Base-by-base conservation (phyloP, 2,329 filamentous ascomycete genomes). In the Trichoderma koningiopsis region DNA sequence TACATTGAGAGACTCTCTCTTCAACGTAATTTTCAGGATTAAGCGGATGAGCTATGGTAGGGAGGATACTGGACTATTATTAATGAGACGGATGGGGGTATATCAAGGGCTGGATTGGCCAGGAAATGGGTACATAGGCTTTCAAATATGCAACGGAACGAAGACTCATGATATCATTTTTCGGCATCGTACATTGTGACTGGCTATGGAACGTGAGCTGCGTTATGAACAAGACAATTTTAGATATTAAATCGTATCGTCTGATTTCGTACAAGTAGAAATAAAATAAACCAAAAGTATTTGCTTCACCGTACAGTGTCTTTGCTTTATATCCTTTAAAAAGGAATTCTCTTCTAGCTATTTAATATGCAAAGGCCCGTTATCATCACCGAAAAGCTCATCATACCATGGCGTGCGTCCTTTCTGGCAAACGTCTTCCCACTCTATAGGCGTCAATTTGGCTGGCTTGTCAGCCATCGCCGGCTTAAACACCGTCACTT, bases 341-440 rank as follows among this genome's bases (percentile, higher is more conserved):
- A 5, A 13, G 47, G 10, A 24, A 40, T 29, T n/a, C 3, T 22
- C 4, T 43, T 13, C 27, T 16, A 40, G 35, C 5, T 22, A 31
- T 40, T 19, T 19, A 11, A 49, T n/a, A 19, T 67, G 22, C 4
- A 67, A 29, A 16, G 40, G 55, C 1, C 64, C 64, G 7, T 58
- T 67, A 22, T 43, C 64, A 22, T 58, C 55, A 6, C 55, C 64
- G 14, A 67, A 67, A n/a, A 67, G 29, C 10, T 27, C 55, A 5
- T 67, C 64, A 29, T 59, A 19, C 64, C 55, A 67, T 7, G 64
- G 55, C 6, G 29, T 37, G 29, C 31, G 35, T 37, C 64, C 64
- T 4, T 59, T 67, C n/a, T 67, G 64, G 5, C 64, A 67, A 4
- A 67, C 40, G 6, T 40, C 55, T 3, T 59, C 64, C 64, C 64